Percentiles rank a stretch among this genome's conserved stretches.
Evolutionary conservation across 805 yeast genomes (phyloP).

Genomic region (Candida insectorum): DNA sequence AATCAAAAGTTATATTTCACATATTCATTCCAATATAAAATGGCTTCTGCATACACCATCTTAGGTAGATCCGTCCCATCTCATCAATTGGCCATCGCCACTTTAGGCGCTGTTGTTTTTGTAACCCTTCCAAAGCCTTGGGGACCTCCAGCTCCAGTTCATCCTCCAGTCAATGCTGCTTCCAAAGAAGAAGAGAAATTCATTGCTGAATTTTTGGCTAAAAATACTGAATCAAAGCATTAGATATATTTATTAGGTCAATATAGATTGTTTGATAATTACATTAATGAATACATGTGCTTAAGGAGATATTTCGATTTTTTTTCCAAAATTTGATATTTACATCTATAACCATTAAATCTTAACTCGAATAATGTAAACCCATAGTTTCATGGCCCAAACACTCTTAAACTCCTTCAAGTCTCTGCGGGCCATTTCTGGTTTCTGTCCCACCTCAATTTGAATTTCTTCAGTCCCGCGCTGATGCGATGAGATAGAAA

Average conservation of each 20-base stretch:
- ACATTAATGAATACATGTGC: too few relatives aligned
- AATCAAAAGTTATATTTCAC: background rate
- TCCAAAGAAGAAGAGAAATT: slow-evolving; percentile 89
- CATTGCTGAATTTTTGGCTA: slow-evolving; percentile 64
- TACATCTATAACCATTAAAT: too few relatives aligned
- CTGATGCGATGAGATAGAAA: slow-evolving; percentile 13
- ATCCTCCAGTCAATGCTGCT: slow-evolving; percentile 70
- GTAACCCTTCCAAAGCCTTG: slow-evolving; percentile 73
- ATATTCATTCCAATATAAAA: slow-evolving; percentile 18
- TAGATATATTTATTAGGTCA: slow-evolving; percentile 13
- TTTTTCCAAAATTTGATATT: too few relatives aligned
- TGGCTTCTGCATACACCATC: slow-evolving; percentile 84
- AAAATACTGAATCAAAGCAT: slow-evolving; percentile 37
- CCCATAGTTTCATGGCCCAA: too few relatives aligned
- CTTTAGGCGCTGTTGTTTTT: slow-evolving; percentile 66
- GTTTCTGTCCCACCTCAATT: too few relatives aligned
- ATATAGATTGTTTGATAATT: too few relatives aligned
- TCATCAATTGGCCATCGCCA: slow-evolving; percentile 78
- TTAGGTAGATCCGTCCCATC: slow-evolving; percentile 83
- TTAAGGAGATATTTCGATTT: too few relatives aligned
- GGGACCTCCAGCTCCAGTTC: slow-evolving; percentile 56
- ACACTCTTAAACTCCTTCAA: too few relatives aligned
- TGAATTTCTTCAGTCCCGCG: too few relatives aligned
- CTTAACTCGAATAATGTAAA: too few relatives aligned
- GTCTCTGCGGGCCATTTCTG: too few relatives aligned